These are phyloP conservation scores for Phoma sp. DNA, from an alignment of 2,329 filamentous ascomycete genomes.

Conservation along the genomic window DNA sequence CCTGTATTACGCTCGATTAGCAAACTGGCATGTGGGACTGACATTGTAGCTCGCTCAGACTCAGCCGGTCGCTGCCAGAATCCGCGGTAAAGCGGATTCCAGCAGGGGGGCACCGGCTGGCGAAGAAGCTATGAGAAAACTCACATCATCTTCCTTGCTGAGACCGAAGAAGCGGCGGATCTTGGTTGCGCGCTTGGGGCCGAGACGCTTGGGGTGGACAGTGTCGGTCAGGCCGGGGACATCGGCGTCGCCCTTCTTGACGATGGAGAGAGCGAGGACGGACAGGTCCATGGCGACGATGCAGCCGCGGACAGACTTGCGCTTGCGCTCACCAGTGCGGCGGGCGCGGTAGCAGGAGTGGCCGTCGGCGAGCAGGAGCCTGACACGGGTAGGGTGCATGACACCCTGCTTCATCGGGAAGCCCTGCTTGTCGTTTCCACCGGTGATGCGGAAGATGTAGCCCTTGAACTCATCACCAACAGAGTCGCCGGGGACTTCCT, in stretches of 20 bases:
- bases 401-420: conserved; percentile 99
- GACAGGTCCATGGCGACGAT: conserved; percentile 96
- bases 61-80: conserved; percentile 49
- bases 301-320: conserved; percentile 98
- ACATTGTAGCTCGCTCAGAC: conserved; percentile 55
- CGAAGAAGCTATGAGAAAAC: conserved; percentile 74
- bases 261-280: conserved; percentile 90
- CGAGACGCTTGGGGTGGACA: conserved; percentile 98
- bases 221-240: conserved; percentile 97
- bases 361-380: conserved; percentile 91
- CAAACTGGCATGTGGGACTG: conserved; percentile 17
- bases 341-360: conserved; percentile 99
- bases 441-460: conserved; percentile 99
- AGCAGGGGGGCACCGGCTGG: conserved; percentile 54
- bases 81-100: neutral
- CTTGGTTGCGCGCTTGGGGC: conserved; percentile 99
- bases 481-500: conserved; percentile 90
- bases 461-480: conserved; percentile 99
- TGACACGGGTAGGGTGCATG: conserved; percentile 98
- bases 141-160: conserved; percentile 99
- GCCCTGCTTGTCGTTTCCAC: conserved; percentile 99
- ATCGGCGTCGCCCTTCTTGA: conserved; percentile 97
- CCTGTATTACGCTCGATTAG: conserved; percentile 61
- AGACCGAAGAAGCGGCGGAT: conserved; percentile 99
- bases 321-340: conserved; percentile 98